Evolutionary conservation across 257 asterid species (phyloP), one percentile per base, ranked within the genome.

Genomic region (Sherardia arvensis): DNA sequence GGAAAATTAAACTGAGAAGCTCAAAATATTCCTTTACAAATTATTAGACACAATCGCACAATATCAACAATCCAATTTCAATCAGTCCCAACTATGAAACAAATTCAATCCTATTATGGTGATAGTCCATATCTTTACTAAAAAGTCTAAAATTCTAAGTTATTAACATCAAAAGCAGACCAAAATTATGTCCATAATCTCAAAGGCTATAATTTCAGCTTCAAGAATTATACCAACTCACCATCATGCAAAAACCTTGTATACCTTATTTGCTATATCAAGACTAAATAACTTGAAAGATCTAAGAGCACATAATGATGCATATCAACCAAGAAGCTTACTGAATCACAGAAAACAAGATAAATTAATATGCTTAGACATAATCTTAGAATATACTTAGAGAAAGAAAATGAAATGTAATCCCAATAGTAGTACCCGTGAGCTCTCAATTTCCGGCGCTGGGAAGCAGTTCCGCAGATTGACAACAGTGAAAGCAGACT

Each of bases 401-500:
- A 43, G 21, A 43, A 43, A 43, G 51, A 43, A 15, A 43, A 15
- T 43, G 17, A 15, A 43, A 43, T 17, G 51, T 2, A 38, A 45
- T 62, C n/a, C 18, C 32, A 28, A n/a, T 45, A 18, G 28, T 18
- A 68, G 70, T 83, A 87, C 96, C 91, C 91, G 62, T 83, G 94
- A 71, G 70, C 82, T 73, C 94, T 79, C 76, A 85, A 72, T 48
- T 83, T 79, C 61, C 85, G 76, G 38, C 91, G 77, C 59, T 83
- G 91, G 66, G 82, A 81, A 48, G 87, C 74, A 38, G 86, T 75
- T 64, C 81, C 84, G 76, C 94, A 83, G 48, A 80, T 69, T 0
- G 88, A 75, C 64, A 85, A 73, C 83, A 87, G 62, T 0, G 96
- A 83, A 29, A 87, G 69, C 67, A 85, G 80, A 71, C 95, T 88